Percentiles rank a stretch among this genome's conserved stretches.
Evolutionary conservation across 371 early-diverging fungal species (phyloP).

Genomic region (Mucor mucedo): DNA sequence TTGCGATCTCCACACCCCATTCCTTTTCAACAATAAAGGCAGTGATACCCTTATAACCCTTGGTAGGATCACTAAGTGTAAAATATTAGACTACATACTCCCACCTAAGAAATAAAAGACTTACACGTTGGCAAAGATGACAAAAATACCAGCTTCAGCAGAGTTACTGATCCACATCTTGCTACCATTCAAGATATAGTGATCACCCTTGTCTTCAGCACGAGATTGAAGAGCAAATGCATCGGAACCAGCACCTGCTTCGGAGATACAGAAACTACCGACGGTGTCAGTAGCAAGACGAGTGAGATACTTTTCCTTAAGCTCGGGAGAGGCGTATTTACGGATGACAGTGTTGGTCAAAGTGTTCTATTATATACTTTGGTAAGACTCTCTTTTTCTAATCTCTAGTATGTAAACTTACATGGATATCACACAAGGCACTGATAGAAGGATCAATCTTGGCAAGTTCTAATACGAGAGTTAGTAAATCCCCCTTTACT

Average conservation of each 20-base stretch:
- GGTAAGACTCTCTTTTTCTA: no score
- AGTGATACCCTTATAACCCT: constrained; percentile 98
- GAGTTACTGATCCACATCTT: constrained; percentile 95
- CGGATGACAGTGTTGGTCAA: constrained; percentile 93
- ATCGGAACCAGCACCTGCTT: constrained; percentile 93
- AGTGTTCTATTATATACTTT: constrained; percentile 72
- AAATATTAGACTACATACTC: neutral
- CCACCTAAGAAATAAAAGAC: constrained; percentile 4
- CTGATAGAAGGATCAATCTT: constrained; percentile 94
- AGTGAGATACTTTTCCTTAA: constrained; percentile 87
- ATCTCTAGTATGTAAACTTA: constrained; percentile 23
- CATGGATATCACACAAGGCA: constrained; percentile 95
- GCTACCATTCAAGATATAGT: constrained; percentile 89
- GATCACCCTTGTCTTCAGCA: constrained; percentile 89
- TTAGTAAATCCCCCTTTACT: neutral
- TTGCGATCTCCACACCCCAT: constrained; percentile 92
- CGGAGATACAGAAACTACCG: constrained; percentile 95
- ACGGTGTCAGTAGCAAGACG: constrained; percentile 83
- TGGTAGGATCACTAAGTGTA: constrained; percentile 70
- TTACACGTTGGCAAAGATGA: constrained; percentile 95
- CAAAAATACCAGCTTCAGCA: constrained; percentile 91
- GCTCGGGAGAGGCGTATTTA: constrained; percentile 75
- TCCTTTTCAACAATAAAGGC: constrained; percentile 96
- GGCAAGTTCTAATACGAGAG: constrained; percentile 74
- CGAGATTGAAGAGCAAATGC: constrained; percentile 96